A percentile compares a stretch with the other conserved stretches of the same genome.
These are phyloP conservation scores for Clavispora asparagi DNA, from an alignment of 805 yeast species.

Conservation along the genomic window DNA sequence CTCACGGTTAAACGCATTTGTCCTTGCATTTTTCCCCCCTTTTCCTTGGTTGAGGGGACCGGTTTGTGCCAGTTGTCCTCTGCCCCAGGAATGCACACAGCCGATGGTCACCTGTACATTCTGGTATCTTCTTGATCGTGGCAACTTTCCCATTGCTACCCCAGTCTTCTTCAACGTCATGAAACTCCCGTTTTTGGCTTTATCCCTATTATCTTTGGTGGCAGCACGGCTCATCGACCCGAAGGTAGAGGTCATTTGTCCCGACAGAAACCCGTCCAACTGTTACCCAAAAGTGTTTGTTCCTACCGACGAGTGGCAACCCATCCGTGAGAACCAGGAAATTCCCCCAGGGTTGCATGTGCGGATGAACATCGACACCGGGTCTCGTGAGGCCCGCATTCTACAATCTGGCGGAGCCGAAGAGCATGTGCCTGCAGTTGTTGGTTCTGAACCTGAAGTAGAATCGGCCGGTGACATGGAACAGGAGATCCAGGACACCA, in stretches of 20 bases:
- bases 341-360: conserved; percentile 80
- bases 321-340: conserved; percentile 62
- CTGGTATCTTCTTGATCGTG: background rate
- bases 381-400: conserved; percentile 63
- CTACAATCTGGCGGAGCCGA: conserved; percentile 3
- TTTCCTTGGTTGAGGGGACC: too few species aligned
- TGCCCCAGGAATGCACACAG: background rate
- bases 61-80: background rate
- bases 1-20: background rate
- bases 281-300: conserved; percentile 64
- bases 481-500: conserved; percentile 3
- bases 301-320: conserved; percentile 67
- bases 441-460: conserved; percentile 1
- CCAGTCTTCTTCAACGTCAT: background rate
- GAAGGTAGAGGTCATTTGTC: conserved; percentile 29
- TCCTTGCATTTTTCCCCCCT: too few species aligned
- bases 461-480: conserved; percentile 2
- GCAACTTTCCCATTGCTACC: background rate
- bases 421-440: background rate
- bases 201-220: background rate
- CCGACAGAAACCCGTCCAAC: conserved; percentile 36
- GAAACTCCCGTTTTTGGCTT: background rate
- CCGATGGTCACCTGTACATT: background rate
- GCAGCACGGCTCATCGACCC: conserved; percentile 1
- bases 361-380: conserved; percentile 68